A percentile compares a stretch with the other conserved stretches of the same genome.
Conservation (phyloP, 2,329 filamentous ascomycete genomes). For the Periconia sp. region DNA sequence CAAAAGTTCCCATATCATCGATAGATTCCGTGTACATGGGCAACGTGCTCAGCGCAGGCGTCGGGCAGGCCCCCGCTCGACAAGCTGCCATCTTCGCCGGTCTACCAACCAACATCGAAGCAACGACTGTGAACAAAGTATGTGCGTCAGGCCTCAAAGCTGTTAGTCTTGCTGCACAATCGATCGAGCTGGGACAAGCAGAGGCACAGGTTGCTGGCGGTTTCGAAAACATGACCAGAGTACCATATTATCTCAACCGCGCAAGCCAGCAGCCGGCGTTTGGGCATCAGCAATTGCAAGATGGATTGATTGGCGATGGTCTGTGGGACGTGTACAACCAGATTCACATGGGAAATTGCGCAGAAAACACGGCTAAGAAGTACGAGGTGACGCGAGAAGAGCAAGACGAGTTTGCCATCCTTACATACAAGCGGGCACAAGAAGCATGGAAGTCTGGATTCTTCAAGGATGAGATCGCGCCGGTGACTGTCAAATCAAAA, state of each 20-base stretch:
- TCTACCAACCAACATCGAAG: conserved; percentile 77
- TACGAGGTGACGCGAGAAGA: conserved; percentile 76
- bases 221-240: conserved; percentile 97
- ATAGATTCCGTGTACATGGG: conserved; percentile 97
- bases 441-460: conserved; percentile 80
- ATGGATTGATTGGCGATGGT: conserved; percentile 92
- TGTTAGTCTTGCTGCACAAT: conserved; percentile 85
- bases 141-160: conserved; percentile 95
- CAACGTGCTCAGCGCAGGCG: conserved; percentile 81
- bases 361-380: conserved; percentile 91
- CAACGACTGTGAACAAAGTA: conserved; percentile 95
- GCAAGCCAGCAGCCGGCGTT: conserved; percentile 82
- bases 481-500: conserved; percentile 79
- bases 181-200: conserved; percentile 87
- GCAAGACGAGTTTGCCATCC: conserved; percentile 89
- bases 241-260: conserved; percentile 86
- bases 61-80: conserved; percentile 88
- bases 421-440: conserved; percentile 86
- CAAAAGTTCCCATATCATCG: conserved; percentile 74
- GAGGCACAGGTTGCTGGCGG: conserved; percentile 91
- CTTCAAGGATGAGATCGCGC: conserved; percentile 87
- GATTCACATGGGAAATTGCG: conserved; percentile 97
- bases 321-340: conserved; percentile 96
- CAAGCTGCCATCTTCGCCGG: conserved; percentile 90
- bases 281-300: conserved; percentile 83